Evolutionary conservation across 176 grass and related monocot species (phyloP).

Genomic region (Paspalum notatum): DNA sequence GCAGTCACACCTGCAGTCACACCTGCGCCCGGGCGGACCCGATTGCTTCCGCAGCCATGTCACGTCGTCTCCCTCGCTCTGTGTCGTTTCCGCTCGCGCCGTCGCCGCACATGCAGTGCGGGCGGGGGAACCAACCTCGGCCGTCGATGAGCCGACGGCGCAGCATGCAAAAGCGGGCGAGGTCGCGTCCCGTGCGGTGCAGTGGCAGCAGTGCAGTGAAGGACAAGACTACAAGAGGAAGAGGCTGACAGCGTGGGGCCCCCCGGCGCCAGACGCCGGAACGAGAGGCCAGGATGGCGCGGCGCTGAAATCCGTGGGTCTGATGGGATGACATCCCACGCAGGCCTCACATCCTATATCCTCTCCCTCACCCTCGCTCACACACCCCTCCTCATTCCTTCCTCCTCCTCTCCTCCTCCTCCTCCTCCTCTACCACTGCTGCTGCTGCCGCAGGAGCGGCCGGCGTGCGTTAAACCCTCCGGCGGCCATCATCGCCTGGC

Average conservation of each 20-base stretch:
- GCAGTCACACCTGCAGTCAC: no score
- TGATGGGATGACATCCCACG: slow-evolving; percentile 39
- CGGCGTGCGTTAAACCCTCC: slow-evolving; percentile 29
- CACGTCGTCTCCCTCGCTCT: background rate
- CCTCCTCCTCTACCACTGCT: no score
- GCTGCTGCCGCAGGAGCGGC: background rate
- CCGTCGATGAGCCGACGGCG: background rate
- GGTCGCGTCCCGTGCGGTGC: background rate
- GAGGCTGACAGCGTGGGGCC: slow-evolving; percentile 14
- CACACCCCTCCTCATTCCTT: background rate
- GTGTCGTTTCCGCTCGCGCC: no score
- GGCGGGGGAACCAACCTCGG: background rate
- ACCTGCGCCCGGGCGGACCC: no score
- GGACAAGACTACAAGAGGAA: no score
- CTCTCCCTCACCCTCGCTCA: background rate
- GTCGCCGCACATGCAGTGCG: background rate
- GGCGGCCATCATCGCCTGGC: background rate
- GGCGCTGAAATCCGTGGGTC: slow-evolving; percentile 39
- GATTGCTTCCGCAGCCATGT: background rate
- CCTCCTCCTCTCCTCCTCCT: background rate
- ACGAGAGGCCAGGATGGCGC: slow-evolving; percentile 71
- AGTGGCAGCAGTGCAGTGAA: no score
- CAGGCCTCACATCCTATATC: slow-evolving; percentile 71
- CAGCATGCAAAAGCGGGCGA: background rate
- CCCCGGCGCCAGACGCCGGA: background rate